phyloP scores from a whole-genome alignment of 169 alveolate species.

The Plasmodium vinckei region DNA sequence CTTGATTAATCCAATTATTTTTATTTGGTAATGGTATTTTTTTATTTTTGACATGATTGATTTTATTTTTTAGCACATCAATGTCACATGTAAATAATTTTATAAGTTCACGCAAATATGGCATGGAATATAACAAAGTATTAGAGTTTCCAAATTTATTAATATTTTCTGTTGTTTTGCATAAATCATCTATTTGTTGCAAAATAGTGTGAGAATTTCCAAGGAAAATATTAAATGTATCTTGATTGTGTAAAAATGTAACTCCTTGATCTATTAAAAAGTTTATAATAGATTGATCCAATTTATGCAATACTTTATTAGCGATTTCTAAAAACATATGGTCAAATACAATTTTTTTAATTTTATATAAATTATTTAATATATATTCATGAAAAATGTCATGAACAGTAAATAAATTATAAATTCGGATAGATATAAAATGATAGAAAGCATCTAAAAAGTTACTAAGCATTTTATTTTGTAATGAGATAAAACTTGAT shows the following conservation, averaged over 20 bases:
- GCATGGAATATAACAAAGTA: slow-evolving; percentile 16
- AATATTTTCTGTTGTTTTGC: too few species aligned
- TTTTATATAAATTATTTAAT: slow-evolving; percentile 40
- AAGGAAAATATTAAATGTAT: slow-evolving; percentile 24
- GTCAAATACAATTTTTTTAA: slow-evolving; percentile 41
- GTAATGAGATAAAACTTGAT: slow-evolving; percentile 29
- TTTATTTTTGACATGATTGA: slow-evolving; percentile 37
- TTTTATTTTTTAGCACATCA: slow-evolving; percentile 46
- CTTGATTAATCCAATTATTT: slow-evolving; percentile 61
- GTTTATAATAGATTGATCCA: slow-evolving; percentile 41
- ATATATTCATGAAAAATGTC: slow-evolving; percentile 59
- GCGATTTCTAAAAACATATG: slow-evolving; percentile 14
- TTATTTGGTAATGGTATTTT: slow-evolving; percentile 20
- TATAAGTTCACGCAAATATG: slow-evolving; percentile 30
- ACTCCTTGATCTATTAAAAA: slow-evolving; percentile 33
- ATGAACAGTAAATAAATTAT: slow-evolving; percentile 51
- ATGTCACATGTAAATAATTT: slow-evolving; percentile 50
- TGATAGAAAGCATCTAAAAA: slow-evolving; percentile 74
- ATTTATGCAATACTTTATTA: slow-evolving; percentile 29
- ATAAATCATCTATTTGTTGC: slow-evolving; percentile 31
- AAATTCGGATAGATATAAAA: slow-evolving; percentile 56
- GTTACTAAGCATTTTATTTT: slow-evolving; percentile 64
- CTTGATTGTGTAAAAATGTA: slow-evolving; percentile 58
- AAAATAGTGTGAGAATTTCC: slow-evolving; percentile 17
- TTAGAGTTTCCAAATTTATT: background rate